Conservation (phyloP, 2,329 filamentous ascomycete genomes). For the Xylogone sp. region DNA sequence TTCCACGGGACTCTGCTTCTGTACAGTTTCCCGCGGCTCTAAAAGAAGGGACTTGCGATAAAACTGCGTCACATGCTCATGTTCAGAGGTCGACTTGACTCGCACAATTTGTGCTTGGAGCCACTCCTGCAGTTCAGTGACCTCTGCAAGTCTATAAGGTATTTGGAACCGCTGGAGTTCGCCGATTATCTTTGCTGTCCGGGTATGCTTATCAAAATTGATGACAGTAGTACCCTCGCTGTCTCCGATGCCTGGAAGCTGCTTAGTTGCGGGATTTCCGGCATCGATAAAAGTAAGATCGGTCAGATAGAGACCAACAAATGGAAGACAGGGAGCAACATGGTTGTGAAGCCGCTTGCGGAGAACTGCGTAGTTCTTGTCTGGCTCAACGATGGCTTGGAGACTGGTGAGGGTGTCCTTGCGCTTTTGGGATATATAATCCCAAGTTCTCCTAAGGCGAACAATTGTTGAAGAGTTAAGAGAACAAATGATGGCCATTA, state of each 20-base stretch:
- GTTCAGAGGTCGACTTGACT: conserved; percentile 43
- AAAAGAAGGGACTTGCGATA: conserved; percentile 65
- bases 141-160: conserved; percentile 76
- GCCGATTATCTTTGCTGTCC: conserved; percentile 91
- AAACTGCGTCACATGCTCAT: conserved; percentile 60
- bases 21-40: conserved; percentile 49
- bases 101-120: conserved; percentile 82
- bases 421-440: conserved; percentile 77
- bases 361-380: conserved; percentile 86
- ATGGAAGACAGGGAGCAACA: conserved; percentile 88
- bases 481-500: conserved; percentile 96
- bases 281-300: conserved; percentile 95
- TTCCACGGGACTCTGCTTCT: conserved; percentile 23
- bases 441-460: conserved; percentile 89
- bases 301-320: conserved; percentile 93
- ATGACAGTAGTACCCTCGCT: conserved; percentile 74
- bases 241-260: conserved; percentile 54
- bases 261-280: conserved; percentile 83
- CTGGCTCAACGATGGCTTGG: conserved; percentile 81
- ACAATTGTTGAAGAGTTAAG: conserved; percentile 88
- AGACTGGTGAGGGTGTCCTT: conserved; percentile 75
- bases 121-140: conserved; percentile 92
- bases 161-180: conserved; percentile 96
- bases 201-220: conserved; percentile 96
- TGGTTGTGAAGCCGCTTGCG: conserved; percentile 80